phyloP scores from a whole-genome alignment of 768 basidiomycete genomes.

The Psilocybe cubensis region DNA sequence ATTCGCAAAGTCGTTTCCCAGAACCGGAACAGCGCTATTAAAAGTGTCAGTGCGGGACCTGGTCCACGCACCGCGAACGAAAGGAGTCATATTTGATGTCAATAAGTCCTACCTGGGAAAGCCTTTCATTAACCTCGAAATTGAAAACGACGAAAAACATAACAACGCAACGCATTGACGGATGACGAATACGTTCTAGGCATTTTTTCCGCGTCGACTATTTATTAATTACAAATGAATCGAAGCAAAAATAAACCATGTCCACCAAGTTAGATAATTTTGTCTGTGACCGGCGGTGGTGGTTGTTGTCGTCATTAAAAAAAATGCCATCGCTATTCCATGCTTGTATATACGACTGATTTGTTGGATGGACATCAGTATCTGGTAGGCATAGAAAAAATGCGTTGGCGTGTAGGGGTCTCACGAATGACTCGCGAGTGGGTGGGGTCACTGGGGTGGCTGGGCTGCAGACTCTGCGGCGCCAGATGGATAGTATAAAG shows the following conservation, averaged over 20 bases:
- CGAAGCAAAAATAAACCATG: background rate
- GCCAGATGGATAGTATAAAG: too few relatives aligned
- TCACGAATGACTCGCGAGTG: too few relatives aligned
- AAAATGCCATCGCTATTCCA: background rate
- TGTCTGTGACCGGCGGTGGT: background rate
- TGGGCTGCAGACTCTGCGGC: too few relatives aligned
- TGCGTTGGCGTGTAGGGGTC: too few relatives aligned
- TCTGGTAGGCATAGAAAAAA: too few relatives aligned
- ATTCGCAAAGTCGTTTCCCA: slow-evolving; percentile 16
- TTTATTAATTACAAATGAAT: background rate
- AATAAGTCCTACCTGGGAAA: slow-evolving; percentile 30
- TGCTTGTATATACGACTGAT: background rate
- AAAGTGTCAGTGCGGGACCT: slow-evolving; percentile 24
- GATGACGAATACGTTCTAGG: background rate
- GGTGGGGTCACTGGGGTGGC: too few relatives aligned
- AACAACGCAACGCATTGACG: background rate
- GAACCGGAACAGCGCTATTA: slow-evolving; percentile 9
- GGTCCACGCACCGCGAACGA: slow-evolving; percentile 21
- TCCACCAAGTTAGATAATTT: background rate
- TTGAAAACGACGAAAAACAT: background rate
- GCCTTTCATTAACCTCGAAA: slow-evolving; percentile 24
- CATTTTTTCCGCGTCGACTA: background rate
- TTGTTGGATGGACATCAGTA: too few relatives aligned
- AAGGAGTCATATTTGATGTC: slow-evolving; percentile 26
- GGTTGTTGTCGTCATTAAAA: background rate